Base-by-base conservation (phyloP, 257 asterid genomes). In the Ilex asprella region DNA sequence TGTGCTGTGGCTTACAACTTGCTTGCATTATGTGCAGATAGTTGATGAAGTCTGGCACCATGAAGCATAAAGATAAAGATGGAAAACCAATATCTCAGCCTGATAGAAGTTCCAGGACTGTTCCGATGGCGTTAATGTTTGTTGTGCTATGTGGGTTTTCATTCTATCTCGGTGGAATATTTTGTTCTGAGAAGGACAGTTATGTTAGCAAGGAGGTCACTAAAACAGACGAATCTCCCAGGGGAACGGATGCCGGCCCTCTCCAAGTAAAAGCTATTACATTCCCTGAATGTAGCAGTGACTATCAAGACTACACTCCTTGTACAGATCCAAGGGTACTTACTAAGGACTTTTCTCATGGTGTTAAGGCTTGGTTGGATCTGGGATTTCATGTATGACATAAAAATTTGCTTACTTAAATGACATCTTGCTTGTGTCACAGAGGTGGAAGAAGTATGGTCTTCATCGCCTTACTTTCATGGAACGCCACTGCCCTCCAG, bases 251-350 rank as follows among this genome's bases (percentile, higher is more conserved):
- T 6, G 31, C 71, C 29, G 72, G 71, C 43, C 56, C 95, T 73
- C 80, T 85, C 61, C 94, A 85, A 65, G 64, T 78, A 16, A 85
- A 78, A 72, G 77, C 88, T 49, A 73, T 67, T 47, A 74, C 77
- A 57, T 89, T 93, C 71, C 70, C 92, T 5, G 90, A 83, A 55
- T 93, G 99, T 72, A 69, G 86, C 65, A 75, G 89, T 9, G 92
- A 85, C 60, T 72, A 63, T 62, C 99, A 89, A 72, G 99, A 84
- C 71, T 93, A 85, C 79, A 89, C 99, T 0, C 99, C 99, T 10
- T 93, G 99, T 88, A 93, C 99, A n/a, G 99, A 93, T 85, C 99
- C 99, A 13, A 87, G 74, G 85, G 99, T 89, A 76, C 58, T 10
- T 63, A 65, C 14, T 15, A 30, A 41, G 16, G 49, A 57, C 16